Evolutionary conservation across 2,329 filamentous ascomycete genomes (phyloP).

Genomic region (Penicillium sp.): DNA sequence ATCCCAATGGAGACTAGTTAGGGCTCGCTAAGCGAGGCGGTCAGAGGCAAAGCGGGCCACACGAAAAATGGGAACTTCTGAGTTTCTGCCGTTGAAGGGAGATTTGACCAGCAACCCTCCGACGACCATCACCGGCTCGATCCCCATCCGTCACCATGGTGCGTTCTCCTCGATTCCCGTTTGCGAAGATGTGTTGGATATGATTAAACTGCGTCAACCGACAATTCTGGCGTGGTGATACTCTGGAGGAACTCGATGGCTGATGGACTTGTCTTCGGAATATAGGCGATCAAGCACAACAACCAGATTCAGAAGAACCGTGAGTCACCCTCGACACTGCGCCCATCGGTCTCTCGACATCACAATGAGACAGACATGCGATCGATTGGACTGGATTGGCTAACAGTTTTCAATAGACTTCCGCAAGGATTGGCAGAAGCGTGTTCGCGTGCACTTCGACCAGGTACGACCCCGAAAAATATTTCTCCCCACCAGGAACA

Average conservation of each 20-base stretch:
- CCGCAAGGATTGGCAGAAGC: slow-evolving; percentile 99
- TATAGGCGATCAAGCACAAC: slow-evolving; percentile 98
- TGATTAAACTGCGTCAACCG: not conserved
- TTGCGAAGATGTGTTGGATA: slow-evolving; percentile 17
- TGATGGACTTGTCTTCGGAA: slow-evolving; percentile 30
- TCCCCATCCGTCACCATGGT: slow-evolving; percentile 56
- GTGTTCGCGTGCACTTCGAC: slow-evolving; percentile 99
- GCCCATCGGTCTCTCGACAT: not conserved
- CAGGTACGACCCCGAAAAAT: slow-evolving; percentile 70
- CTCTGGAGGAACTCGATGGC: slow-evolving; percentile 10
- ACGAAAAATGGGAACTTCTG: slow-evolving; percentile 42
- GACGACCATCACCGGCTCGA: slow-evolving; percentile 49
- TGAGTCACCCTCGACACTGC: slow-evolving; percentile 50
- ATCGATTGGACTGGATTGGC: slow-evolving; percentile 21
- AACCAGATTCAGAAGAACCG: slow-evolving; percentile 97
- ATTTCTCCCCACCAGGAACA: slow-evolving; percentile 2
- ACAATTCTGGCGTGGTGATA: not conserved
- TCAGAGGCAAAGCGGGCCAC: slow-evolving; percentile 36
- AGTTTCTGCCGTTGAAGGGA: slow-evolving; percentile 36
- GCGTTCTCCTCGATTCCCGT: slow-evolving; percentile 30
- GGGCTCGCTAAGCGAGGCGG: slow-evolving; percentile 48
- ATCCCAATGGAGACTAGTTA: slow-evolving; percentile 35
- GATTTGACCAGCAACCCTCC: slow-evolving; percentile 49
- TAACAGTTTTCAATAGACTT: slow-evolving; percentile 65
- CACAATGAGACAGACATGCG: slow-evolving; percentile 4